A percentile compares a stretch with the other conserved stretches of the same genome.
phyloP scores from a whole-genome alignment of 306 rosid genomes.

The Biancaea sappan region DNA sequence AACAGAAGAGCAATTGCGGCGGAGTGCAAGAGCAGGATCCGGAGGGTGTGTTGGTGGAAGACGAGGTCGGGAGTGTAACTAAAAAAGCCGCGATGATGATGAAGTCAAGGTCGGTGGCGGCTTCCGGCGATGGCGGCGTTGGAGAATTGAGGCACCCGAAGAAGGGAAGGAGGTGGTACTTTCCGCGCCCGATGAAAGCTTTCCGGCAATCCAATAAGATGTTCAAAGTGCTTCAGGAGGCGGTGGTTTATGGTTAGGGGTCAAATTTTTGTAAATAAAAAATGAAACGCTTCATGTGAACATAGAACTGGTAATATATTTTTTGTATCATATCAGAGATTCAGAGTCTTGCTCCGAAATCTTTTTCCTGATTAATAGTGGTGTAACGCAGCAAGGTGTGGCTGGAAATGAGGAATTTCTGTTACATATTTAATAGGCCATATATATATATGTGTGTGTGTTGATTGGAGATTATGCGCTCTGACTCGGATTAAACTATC shows the following conservation, averaged over 20 bases:
- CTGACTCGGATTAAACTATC: neutral
- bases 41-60: conserved; percentile 38
- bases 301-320: neutral
- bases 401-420: neutral
- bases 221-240: conserved; percentile 55
- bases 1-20: conserved; percentile 41
- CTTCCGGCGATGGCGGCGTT: conserved; percentile 20
- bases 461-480: neutral
- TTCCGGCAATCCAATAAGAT: conserved; percentile 68
- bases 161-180: conserved; percentile 68
- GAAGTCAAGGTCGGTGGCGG: conserved; percentile 80
- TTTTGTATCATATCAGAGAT: too few species aligned
- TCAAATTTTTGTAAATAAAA: conserved; percentile 48
- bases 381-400: neutral
- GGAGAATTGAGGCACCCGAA: conserved; percentile 41
- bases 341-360: neutral
- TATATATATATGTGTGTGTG: too few species aligned
- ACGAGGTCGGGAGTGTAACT: conserved; percentile 29
- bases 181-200: conserved; percentile 86
- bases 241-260: conserved; percentile 77
- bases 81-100: conserved; percentile 58
- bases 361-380: neutral
- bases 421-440: neutral
- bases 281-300: neutral
- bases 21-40: conserved; percentile 33